A percentile compares a stretch with the other conserved stretches of the same genome.
Conservation (phyloP, 1,284 basidiomycete genomes). For the Boletus holoroseus region DNA sequence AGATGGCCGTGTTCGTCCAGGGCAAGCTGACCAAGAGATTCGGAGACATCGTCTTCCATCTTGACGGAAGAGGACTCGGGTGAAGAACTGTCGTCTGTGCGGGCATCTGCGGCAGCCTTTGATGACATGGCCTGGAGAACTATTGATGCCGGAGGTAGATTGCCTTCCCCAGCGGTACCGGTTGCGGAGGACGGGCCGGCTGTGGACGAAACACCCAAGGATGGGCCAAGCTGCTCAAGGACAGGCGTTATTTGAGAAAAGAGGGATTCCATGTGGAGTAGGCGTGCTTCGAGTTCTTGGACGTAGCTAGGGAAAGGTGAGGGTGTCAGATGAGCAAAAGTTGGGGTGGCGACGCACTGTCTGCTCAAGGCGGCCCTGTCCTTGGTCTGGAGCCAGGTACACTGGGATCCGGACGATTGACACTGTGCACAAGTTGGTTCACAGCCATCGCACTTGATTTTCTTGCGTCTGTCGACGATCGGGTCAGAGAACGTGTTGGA, state of each 20-base stretch:
- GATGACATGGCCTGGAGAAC: slow-evolving; percentile 42
- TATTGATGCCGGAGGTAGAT: slow-evolving; percentile 35
- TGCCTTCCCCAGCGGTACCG: slow-evolving; percentile 30
- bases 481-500: slow-evolving; percentile 14
- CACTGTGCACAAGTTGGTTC: slow-evolving; percentile 83
- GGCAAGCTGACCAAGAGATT: slow-evolving; percentile 80
- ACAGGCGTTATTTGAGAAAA: slow-evolving; percentile 73
- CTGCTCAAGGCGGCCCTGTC: slow-evolving; percentile 78
- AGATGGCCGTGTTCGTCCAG: slow-evolving; percentile 86
- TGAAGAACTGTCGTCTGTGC: slow-evolving; percentile 31
- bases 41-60: slow-evolving; percentile 66
- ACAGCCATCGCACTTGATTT: slow-evolving; percentile 82
- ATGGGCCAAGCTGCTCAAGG: slow-evolving; percentile 60
- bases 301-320: slow-evolving; percentile 57
- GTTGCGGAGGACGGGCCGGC: slow-evolving; percentile 31
- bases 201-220: slow-evolving; percentile 38
- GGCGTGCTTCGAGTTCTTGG: slow-evolving; percentile 77
- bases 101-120: slow-evolving; percentile 35
- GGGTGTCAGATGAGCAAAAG: slow-evolving; percentile 13
- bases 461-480: slow-evolving; percentile 61
- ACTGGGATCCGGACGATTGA: slow-evolving; percentile 61
- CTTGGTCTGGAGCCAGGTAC: slow-evolving; percentile 82
- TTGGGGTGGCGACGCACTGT: slow-evolving; percentile 52
- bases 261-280: slow-evolving; percentile 77
- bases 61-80: slow-evolving; percentile 48